Conservation (phyloP, 169 alveolate species). For the Cryptosporidium felis region DNA sequence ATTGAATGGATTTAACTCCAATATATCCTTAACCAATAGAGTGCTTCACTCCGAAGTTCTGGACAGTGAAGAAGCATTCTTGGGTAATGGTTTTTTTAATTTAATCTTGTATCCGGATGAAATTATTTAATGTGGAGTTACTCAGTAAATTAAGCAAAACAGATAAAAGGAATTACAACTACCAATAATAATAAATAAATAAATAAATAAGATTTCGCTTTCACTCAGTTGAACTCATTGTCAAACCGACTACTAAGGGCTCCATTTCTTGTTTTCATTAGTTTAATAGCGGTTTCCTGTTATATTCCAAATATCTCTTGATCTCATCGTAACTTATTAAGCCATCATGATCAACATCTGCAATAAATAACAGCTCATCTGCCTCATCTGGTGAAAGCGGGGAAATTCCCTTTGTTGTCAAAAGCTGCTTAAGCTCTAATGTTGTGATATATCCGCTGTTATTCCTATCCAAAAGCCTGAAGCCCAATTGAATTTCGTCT, state of each 20-base stretch:
- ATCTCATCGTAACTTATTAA: slow-evolving; percentile 64
- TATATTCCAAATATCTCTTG: slow-evolving; percentile 65
- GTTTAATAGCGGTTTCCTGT: slow-evolving; percentile 51
- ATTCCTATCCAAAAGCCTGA: slow-evolving; percentile 53
- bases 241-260: no score
- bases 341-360: slow-evolving; percentile 68
- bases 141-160: no score
- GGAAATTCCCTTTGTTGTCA: slow-evolving; percentile 65
- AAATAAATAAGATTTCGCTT: no score
- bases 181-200: no score
- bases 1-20: neutral
- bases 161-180: no score
- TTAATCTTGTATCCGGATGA: slow-evolving; percentile 14
- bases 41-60: slow-evolving; percentile 11
- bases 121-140: no score
- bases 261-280: no score
- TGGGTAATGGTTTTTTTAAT: slow-evolving; percentile 1
- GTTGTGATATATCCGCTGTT: slow-evolving; percentile 66
- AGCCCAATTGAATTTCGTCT: slow-evolving; percentile 63
- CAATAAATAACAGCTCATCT: slow-evolving; percentile 58
- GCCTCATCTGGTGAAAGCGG: slow-evolving; percentile 61
- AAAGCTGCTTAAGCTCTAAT: slow-evolving; percentile 44
- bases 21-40: neutral
- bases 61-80: neutral
- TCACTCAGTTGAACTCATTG: no score